These are phyloP conservation scores for Lactifluus piperatus DNA, from an alignment of 768 basidiomycete genomes.

Conservation along the genomic window DNA sequence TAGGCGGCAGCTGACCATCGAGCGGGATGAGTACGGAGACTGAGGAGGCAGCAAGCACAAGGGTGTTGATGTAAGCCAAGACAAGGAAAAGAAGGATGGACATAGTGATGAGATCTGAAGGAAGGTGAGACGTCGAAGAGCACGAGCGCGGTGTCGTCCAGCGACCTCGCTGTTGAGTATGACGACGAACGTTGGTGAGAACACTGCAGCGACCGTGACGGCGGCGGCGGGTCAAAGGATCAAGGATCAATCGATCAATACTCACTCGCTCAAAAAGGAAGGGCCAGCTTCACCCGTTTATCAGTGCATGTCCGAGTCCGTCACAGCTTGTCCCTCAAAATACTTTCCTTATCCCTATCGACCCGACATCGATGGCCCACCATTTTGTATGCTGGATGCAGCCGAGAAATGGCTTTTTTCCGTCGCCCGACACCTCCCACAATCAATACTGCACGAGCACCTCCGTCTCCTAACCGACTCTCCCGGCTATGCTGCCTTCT, in stretches of 20 bases:
- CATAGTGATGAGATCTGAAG: constrained; percentile 43
- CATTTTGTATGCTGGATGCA: neutral
- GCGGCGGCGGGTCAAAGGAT: neutral
- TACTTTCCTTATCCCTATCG: constrained; percentile 8
- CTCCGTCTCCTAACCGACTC: constrained; percentile 9
- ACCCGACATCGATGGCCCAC: constrained; percentile 5
- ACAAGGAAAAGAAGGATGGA: constrained; percentile 50
- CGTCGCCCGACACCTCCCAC: neutral
- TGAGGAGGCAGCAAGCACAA: constrained; percentile 28
- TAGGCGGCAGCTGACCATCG: constrained; percentile 63
- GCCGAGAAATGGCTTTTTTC: neutral
- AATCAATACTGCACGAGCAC: constrained; percentile 1
- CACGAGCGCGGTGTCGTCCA: constrained; percentile 23
- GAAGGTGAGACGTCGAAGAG: constrained; percentile 18
- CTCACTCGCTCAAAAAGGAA: constrained; percentile 4
- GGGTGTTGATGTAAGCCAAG: constrained; percentile 38
- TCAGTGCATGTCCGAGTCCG: neutral
- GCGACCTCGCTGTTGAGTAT: constrained; percentile 21
- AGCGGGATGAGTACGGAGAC: constrained; percentile 49
- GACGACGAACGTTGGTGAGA: constrained; percentile 14
- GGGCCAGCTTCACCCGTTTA: neutral
- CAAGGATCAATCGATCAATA: too few relatives aligned
- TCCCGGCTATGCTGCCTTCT: constrained; percentile 16
- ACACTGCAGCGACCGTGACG: constrained; percentile 6
- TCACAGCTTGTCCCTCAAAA: neutral